phyloP scores from a whole-genome alignment of 148 eudicot species.

The Dysphania ambrosioides region DNA sequence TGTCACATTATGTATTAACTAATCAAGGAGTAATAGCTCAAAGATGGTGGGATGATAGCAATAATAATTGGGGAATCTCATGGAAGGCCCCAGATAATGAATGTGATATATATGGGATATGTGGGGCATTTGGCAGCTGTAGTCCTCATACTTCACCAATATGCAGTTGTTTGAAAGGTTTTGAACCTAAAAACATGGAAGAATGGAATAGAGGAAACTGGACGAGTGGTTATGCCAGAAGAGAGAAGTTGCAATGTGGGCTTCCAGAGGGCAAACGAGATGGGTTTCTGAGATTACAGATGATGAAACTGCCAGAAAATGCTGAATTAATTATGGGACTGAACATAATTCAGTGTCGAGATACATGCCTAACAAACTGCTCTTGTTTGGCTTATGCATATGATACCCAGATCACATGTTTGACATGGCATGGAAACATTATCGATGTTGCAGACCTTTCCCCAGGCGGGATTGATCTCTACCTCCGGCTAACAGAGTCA shows the following conservation, averaged over 20 bases:
- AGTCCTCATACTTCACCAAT: not conserved
- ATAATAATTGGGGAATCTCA: slow-evolving; percentile 7
- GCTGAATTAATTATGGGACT: slow-evolving; percentile 17
- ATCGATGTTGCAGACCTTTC: slow-evolving; percentile 35
- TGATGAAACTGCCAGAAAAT: slow-evolving; percentile 45
- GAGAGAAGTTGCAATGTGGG: slow-evolving; percentile 28
- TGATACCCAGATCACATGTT: slow-evolving; percentile 37
- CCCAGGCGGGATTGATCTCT: slow-evolving; percentile 39
- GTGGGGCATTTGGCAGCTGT: slow-evolving; percentile 33
- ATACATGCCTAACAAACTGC: slow-evolving; percentile 42
- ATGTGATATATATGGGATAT: slow-evolving; percentile 29
- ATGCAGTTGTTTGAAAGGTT: slow-evolving; percentile 34
- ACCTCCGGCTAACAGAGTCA: slow-evolving; percentile 39
- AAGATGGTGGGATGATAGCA: slow-evolving; percentile 23
- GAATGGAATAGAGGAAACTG: slow-evolving; percentile 29
- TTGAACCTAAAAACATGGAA: slow-evolving; percentile 22
- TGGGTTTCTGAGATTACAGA: slow-evolving; percentile 35
- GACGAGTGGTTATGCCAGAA: slow-evolving; percentile 29
- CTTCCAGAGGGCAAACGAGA: slow-evolving; percentile 32
- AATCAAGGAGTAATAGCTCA: slow-evolving; percentile 18
- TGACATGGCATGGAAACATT: slow-evolving; percentile 42
- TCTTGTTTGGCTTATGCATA: slow-evolving; percentile 47
- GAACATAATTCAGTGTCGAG: slow-evolving; percentile 32
- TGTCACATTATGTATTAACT: slow-evolving; percentile 14
- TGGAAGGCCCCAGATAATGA: slow-evolving; percentile 15